Conservation (phyloP, 768 basidiomycete species). For the Chalciporus piperatus region DNA sequence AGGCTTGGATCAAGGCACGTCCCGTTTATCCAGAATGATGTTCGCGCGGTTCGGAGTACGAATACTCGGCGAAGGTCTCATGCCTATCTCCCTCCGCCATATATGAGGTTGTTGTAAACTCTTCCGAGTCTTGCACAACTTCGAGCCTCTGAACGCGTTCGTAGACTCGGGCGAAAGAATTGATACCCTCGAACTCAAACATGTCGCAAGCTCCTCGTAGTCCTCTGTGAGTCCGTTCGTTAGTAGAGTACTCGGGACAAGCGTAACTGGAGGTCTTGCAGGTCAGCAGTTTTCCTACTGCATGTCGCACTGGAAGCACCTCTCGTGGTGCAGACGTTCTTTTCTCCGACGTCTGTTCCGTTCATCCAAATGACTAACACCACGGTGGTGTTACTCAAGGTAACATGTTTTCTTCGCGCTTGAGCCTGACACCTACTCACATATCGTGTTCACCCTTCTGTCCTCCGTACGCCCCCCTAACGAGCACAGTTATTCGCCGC, state of each 20-base stretch:
- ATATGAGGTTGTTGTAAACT: too few relatives aligned
- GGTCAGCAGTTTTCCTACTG: constrained; percentile 69
- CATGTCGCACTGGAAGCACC: constrained; percentile 81
- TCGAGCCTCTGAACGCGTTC: neutral
- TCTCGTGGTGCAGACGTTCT: constrained; percentile 72
- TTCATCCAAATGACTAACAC: constrained; percentile 85
- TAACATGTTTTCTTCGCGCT: constrained; percentile 23
- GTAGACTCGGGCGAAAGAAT: neutral
- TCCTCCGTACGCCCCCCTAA: too few relatives aligned
- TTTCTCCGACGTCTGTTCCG: constrained; percentile 59
- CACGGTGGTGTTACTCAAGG: constrained; percentile 72
- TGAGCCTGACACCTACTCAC: neutral
- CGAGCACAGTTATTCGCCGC: constrained; percentile 61
- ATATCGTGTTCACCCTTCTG: neutral
- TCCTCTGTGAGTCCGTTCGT: constrained; percentile 37
- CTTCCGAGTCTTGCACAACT: too few relatives aligned
- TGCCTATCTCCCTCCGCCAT: too few relatives aligned
- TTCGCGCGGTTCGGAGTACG: constrained; percentile 26
- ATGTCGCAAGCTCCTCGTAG: constrained; percentile 32
- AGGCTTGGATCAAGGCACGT: neutral
- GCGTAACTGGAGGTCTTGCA: constrained; percentile 19
- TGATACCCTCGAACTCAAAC: neutral
- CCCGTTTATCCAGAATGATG: constrained; percentile 23
- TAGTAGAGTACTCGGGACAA: neutral
- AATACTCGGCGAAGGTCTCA: constrained; percentile 3